phyloP scores from a whole-genome alignment of 768 basidiomycete species.

The Trametes sanguinea region DNA sequence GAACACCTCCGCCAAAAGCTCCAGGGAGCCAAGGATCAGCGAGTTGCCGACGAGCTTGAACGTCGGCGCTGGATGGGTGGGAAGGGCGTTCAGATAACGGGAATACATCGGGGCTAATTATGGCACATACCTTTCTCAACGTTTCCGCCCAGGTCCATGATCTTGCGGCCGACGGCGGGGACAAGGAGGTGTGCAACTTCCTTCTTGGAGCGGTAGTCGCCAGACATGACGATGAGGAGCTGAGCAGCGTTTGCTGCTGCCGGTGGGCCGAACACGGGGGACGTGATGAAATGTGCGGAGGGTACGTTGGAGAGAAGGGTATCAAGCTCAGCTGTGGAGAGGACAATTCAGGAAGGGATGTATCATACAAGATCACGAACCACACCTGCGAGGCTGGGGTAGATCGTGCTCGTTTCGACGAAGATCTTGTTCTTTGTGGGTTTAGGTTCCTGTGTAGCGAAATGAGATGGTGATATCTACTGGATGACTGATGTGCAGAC shows the following conservation, averaged over 20 bases:
- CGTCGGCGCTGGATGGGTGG: constrained; percentile 49
- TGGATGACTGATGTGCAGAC: constrained; percentile 36
- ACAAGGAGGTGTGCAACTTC: constrained; percentile 76
- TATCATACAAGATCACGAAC: constrained; percentile 41
- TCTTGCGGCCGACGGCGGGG: constrained; percentile 76
- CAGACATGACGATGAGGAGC: constrained; percentile 76
- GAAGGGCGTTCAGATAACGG: constrained; percentile 1
- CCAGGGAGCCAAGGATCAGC: constrained; percentile 73
- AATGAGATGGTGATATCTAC: neutral
- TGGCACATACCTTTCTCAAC: constrained; percentile 67
- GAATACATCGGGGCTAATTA: neutral
- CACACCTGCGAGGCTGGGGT: constrained; percentile 30
- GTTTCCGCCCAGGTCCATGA: constrained; percentile 81
- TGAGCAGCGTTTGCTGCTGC: constrained; percentile 62
- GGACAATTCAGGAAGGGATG: no score
- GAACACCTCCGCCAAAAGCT: constrained; percentile 79
- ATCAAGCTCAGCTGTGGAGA: constrained; percentile 63
- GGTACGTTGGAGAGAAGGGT: constrained; percentile 57
- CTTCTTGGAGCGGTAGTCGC: constrained; percentile 82
- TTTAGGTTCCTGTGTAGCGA: constrained; percentile 33
- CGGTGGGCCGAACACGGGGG: constrained; percentile 79
- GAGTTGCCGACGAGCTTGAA: constrained; percentile 83
- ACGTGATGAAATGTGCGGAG: constrained; percentile 65
- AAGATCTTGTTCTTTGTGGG: constrained; percentile 67
- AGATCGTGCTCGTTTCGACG: constrained; percentile 82